Evolutionary conservation across 2,329 filamentous ascomycete species (phyloP).

Genomic region (Iodosphaeria phyllophila): DNA sequence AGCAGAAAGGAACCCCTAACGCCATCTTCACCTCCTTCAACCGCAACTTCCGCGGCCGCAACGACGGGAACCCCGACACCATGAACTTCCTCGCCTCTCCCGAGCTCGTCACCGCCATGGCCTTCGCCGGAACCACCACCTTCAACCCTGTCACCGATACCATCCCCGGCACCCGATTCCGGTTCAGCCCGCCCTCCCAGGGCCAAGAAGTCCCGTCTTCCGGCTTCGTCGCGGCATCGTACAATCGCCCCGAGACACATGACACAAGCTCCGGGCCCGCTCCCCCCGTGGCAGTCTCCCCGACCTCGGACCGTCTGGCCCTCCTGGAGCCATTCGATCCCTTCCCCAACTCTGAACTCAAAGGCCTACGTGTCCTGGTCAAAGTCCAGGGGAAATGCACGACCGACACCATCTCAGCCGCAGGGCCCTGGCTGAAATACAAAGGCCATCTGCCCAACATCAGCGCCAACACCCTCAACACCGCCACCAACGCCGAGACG

Average conservation of each 20-base stretch:
- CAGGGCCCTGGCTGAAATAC: constrained; percentile 96
- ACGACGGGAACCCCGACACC: constrained; percentile 88
- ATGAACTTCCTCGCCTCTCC: constrained; percentile 99
- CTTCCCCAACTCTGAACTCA: constrained; percentile 62
- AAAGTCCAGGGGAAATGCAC: constrained; percentile 97
- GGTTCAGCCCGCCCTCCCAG: constrained; percentile 62
- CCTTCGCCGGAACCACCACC: constrained; percentile 77
- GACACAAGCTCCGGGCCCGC: constrained; percentile 58
- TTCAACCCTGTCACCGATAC: constrained; percentile 92
- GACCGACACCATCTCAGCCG: constrained; percentile 94
- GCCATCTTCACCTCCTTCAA: constrained; percentile 97
- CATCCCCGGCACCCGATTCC: constrained; percentile 63
- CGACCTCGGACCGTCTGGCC: constrained; percentile 77
- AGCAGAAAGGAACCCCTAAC: constrained; percentile 81
- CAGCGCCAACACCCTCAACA: constrained; percentile 90
- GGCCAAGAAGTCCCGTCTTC: constrained; percentile 44
- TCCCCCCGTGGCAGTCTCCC: constrained; percentile 54
- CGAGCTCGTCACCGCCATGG: constrained; percentile 91
- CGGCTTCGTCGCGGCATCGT: constrained; percentile 59
- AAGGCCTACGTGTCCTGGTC: constrained; percentile 69
- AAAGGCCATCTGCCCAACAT: constrained; percentile 98
- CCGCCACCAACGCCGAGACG: constrained; percentile 79
- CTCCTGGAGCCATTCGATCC: constrained; percentile 76
- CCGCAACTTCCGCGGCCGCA: constrained; percentile 92
- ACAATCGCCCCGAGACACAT: constrained; percentile 43